Percentiles rank a stretch among this genome's conserved stretches.
phyloP scores from a whole-genome alignment of 768 basidiomycete genomes.

The Crucibulum laeve region DNA sequence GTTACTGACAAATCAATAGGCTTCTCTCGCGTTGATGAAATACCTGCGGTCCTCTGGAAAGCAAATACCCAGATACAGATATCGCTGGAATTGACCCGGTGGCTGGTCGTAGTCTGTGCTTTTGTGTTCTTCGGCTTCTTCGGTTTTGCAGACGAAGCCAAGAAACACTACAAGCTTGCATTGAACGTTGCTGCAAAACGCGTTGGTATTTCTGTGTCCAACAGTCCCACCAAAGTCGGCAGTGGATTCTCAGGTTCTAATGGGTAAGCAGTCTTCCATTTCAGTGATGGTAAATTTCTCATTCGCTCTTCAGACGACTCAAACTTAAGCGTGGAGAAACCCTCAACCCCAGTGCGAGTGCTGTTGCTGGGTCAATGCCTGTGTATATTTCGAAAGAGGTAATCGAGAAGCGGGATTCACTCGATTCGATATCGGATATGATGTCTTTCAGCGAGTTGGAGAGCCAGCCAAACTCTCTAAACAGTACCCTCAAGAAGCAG shows the following conservation, averaged over 20 bases:
- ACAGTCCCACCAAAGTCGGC: not conserved
- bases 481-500: no score
- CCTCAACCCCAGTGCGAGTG: no score
- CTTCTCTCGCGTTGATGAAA: conserved; percentile 27
- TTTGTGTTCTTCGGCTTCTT: conserved; percentile 66
- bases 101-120: conserved; percentile 42
- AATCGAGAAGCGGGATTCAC: conserved; percentile 22
- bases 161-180: conserved; percentile 42
- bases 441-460: no score
- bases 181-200: conserved; percentile 33
- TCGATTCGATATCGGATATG: conserved; percentile 20
- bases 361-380: no score
- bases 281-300: no score
- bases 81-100: conserved; percentile 41
- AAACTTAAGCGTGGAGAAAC: no score
- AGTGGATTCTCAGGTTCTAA: no score
- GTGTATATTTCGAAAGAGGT: conserved; percentile 20
- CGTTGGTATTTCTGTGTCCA: conserved; percentile 20
- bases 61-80: conserved; percentile 12
- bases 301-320: no score
- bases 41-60: conserved; percentile 37
- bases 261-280: no score
- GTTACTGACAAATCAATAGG: conserved; percentile 6
- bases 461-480: no score
- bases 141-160: conserved; percentile 59